phyloP scores from a whole-genome alignment of 1,284 basidiomycete species.

The Cerioporus squamosus region DNA sequence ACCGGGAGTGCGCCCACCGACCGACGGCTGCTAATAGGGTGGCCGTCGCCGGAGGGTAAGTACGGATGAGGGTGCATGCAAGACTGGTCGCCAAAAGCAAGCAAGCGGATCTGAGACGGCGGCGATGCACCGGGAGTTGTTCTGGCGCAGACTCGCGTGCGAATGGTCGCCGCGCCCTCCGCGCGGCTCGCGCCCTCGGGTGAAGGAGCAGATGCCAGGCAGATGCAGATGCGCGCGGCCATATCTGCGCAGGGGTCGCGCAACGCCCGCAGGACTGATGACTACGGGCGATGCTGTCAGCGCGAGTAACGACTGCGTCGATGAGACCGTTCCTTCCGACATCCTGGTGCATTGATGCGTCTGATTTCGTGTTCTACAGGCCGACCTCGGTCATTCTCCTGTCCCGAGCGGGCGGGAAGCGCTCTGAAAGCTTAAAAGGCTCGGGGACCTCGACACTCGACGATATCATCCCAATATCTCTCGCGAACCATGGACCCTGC shows the following conservation, averaged over 20 bases:
- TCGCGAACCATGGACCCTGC: conserved; percentile 50
- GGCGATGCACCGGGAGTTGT: conserved; percentile 2
- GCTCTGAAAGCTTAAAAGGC: conserved; percentile 19
- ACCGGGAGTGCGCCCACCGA: background rate
- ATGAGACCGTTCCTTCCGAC: background rate
- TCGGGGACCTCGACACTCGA: background rate
- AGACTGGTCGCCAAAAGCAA: background rate
- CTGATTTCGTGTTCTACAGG: conserved; percentile 16
- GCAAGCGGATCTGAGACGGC: background rate
- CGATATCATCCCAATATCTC: background rate
- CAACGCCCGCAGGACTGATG: background rate
- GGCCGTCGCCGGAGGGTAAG: too few relatives aligned
- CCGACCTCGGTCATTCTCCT: conserved; percentile 15
- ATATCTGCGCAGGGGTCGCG: too few relatives aligned
- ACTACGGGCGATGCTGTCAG: conserved; percentile 11
- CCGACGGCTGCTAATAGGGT: background rate
- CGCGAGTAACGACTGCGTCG: background rate
- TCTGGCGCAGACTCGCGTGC: background rate
- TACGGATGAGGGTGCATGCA: too few relatives aligned
- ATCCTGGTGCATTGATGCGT: conserved; percentile 4
- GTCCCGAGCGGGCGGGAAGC: conserved; percentile 12
- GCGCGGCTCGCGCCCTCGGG: background rate
- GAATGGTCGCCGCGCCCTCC: background rate
- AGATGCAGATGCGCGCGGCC: too few relatives aligned
- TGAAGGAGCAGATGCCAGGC: too few relatives aligned